A percentile compares a stretch with the other conserved stretches of the same genome.
Evolutionary conservation across 768 basidiomycete genomes (phyloP).

Genomic region (Podaxis sp.): DNA sequence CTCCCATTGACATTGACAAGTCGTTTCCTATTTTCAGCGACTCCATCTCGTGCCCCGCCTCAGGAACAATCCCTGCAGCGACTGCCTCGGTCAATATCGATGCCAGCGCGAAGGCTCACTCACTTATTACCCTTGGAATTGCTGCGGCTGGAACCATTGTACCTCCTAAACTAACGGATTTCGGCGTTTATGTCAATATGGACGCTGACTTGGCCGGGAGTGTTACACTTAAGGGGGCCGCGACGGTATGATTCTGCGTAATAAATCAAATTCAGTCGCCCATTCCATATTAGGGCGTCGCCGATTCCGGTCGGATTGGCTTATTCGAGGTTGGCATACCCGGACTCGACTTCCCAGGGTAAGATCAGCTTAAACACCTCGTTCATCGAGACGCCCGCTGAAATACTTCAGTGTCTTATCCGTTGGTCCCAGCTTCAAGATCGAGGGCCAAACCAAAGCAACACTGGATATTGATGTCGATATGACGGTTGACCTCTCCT

Average conservation of each 20-base stretch:
- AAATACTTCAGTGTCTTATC: not conserved
- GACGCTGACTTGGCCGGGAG: not conserved
- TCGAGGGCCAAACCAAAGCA: constrained; percentile 4
- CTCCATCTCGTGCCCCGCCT: constrained; percentile 15
- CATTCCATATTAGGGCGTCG: constrained; percentile 5
- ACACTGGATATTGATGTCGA: constrained; percentile 3
- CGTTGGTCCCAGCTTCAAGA: constrained; percentile 11
- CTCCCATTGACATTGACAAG: constrained; percentile 12
- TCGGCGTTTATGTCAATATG: constrained; percentile 3
- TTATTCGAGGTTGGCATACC: constrained; percentile 19
- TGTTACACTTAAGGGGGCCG: not conserved
- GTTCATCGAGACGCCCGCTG: not conserved
- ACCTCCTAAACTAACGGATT: constrained; percentile 11
- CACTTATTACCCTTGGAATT: constrained; percentile 10
- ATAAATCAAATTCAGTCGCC: no score
- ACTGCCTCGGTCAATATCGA: constrained; percentile 7
- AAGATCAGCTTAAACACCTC: not conserved
- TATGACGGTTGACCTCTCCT: constrained; percentile 7
- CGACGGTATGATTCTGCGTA: not conserved
- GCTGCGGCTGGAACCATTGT: constrained; percentile 12
- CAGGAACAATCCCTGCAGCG: not conserved
- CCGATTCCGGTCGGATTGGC: constrained; percentile 17
- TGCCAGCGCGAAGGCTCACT: constrained; percentile 8
- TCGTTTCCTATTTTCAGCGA: constrained; percentile 22
- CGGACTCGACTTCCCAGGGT: constrained; percentile 23